Conservation (phyloP, 2,329 filamentous ascomycete genomes). For the Cytospora paraplurivora region DNA sequence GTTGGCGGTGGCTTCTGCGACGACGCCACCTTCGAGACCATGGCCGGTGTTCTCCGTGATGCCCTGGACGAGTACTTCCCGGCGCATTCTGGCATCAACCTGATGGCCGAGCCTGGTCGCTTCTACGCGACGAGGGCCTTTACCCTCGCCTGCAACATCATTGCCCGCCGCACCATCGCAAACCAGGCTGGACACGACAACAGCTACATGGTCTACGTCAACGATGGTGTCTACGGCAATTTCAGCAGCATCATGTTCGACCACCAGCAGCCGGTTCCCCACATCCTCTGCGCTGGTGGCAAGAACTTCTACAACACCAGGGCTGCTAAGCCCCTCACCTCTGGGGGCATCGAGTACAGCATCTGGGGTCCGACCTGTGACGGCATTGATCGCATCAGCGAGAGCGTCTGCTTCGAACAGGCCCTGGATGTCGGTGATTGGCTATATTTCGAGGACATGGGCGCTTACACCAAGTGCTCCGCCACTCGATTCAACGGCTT, state of each 20-base stretch:
- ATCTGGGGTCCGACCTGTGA: conserved; percentile 99
- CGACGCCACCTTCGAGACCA: conserved; percentile 81
- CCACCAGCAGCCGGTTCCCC: conserved; percentile 87
- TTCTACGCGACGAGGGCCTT: conserved; percentile 95
- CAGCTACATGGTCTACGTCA: conserved; percentile 96
- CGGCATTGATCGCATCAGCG: conserved; percentile 91
- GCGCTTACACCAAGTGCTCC: conserved; percentile 97
- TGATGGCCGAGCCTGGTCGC: conserved; percentile 95
- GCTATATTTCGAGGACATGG: conserved; percentile 99
- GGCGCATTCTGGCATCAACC: conserved; percentile 65
- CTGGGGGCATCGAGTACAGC: conserved; percentile 72
- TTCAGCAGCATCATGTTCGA: conserved; percentile 99
- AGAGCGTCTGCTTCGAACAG: conserved; percentile 75
- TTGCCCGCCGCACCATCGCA: conserved; percentile 86
- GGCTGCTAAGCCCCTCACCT: conserved; percentile 49
- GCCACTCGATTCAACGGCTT: conserved; percentile 98
- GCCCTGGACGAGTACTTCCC: conserved; percentile 91
- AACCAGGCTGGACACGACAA: conserved; percentile 62
- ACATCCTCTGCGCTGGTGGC: conserved; percentile 68
- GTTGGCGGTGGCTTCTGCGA: conserved; percentile 91
- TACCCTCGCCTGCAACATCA: conserved; percentile 93
- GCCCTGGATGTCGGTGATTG: conserved; percentile 91
- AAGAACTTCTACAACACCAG: conserved; percentile 60
- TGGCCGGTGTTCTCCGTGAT: conserved; percentile 76
- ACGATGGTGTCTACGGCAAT: conserved; percentile 97